A percentile compares a stretch with the other conserved stretches of the same genome.
Conservation (phyloP, 2,329 filamentous ascomycete species). For the Cercospora nicotianae region DNA sequence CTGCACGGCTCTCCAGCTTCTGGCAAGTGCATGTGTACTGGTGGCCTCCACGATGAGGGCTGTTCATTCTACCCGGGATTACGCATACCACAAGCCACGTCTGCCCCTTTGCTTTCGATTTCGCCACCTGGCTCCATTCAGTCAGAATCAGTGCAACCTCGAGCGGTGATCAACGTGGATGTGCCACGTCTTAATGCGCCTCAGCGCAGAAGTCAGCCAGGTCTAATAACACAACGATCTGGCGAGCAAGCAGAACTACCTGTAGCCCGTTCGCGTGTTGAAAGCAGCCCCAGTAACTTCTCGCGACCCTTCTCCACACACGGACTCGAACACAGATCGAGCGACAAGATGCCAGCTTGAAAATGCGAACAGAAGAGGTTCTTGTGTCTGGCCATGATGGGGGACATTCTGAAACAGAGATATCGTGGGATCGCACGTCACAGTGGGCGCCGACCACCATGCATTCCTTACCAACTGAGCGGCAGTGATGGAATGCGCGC, state of each 20-base stretch:
- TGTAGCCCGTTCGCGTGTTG: constrained; percentile 3
- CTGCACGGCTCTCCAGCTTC: constrained; percentile 23
- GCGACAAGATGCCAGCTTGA: constrained; percentile 2
- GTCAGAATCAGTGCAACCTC: not conserved
- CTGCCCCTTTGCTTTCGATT: not conserved
- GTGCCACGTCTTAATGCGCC: not conserved
- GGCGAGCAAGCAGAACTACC: constrained; percentile 18
- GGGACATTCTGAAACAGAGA: not conserved
- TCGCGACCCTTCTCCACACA: constrained; percentile 6
- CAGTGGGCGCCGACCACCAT: not conserved
- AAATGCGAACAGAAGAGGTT: not conserved
- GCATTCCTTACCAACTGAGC: constrained; percentile 24
- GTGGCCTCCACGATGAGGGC: constrained; percentile 22
- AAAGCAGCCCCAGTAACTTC: not conserved
- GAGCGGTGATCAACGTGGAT: not conserved
- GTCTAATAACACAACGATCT: not conserved
- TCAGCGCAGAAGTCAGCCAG: not conserved
- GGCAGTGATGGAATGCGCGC: constrained; percentile 24
- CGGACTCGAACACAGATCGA: constrained; percentile 1
- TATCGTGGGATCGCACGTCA: not conserved
- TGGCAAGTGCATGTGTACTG: constrained; percentile 26
- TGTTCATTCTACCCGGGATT: constrained; percentile 26
- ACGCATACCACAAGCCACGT: constrained; percentile 15
- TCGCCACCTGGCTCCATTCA: not conserved
- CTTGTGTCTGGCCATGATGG: not conserved